Base-by-base conservation (phyloP, 495 filamentous ascomycete species). In the Parathielavia hyrcaniae region DNA sequence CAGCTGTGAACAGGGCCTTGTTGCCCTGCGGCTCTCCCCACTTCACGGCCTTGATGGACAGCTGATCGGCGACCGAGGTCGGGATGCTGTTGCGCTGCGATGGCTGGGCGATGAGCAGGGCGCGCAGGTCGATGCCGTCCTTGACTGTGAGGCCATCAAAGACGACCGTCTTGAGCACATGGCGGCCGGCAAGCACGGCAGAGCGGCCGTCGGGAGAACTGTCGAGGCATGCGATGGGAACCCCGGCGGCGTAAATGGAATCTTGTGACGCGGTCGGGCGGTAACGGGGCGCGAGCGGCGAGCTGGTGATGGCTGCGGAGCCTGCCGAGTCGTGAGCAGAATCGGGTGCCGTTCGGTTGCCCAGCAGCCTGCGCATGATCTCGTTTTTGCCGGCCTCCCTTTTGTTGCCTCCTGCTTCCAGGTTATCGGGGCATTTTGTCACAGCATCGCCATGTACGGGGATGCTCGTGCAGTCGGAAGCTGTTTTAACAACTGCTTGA, bases 21-120 rank as follows among this genome's bases (percentile, higher is more conserved):
- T 64, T 71, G 51, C 66, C 70, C 23, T 66, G 64, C 19, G 67
- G 64, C 41, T 80, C 79, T 35, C 88, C 88, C 86, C 91, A 92
- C 67, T 89, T 89, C 43, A 93, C 88, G 67, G 93, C 88, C 43
- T 83, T 83, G 61, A 92, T 87, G 13, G 86, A 87, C 58, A 92
- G 77, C 69, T 89, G 86, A 61, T 95, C 88, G 50, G 82, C 77
- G 36, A 79, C 73, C 1, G 74, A 71, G 20, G 75, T 73, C 26
- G 75, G 68, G 1, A 74, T 71, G 49, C 73, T 75, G 61, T 81
- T 75, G 61, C 87, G 83, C 39, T 77, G 80, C 14, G 83, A 78
- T 13, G 85, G 82, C 67, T 87, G 84, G 61, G 86, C 80, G 57
- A 81, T 77, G 60, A 95, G 85, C n/a, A 83, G 78, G 59, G 86